These are phyloP conservation scores for Malassezia sp. DNA, from an alignment of 1,284 basidiomycete genomes.

Conservation along the genomic window DNA sequence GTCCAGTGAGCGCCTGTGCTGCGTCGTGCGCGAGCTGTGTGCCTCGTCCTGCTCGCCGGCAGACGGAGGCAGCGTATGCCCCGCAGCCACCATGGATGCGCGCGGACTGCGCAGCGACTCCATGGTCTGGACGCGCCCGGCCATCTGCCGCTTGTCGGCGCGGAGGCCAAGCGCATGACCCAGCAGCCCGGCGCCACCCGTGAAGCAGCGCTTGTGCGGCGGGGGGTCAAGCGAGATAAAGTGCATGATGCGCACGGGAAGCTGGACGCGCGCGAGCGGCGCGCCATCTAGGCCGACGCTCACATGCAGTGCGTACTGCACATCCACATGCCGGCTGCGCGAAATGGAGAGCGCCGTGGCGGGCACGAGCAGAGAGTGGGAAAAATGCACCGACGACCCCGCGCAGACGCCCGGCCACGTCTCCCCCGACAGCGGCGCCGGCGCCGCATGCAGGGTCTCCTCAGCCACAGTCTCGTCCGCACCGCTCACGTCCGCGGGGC, in stretches of 20 bases:
- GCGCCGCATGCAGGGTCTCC: constrained; percentile 29
- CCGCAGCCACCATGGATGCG: not conserved
- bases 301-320: constrained; percentile 65
- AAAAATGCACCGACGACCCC: constrained; percentile 28
- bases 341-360: constrained; percentile 62
- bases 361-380: constrained; percentile 47
- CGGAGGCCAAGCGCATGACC: constrained; percentile 4
- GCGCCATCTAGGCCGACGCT: constrained; percentile 58
- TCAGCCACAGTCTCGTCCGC: constrained; percentile 21
- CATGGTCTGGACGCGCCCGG: constrained; percentile 32
- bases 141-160: constrained; percentile 17
- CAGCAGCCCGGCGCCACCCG: not conserved
- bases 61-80: constrained; percentile 1
- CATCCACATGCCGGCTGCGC: constrained; percentile 66
- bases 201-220: constrained; percentile 44
- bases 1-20: constrained; percentile 45
- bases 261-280: constrained; percentile 48
- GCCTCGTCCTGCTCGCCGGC: not conserved
- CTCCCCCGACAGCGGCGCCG: not conserved
- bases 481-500: constrained; percentile 16
- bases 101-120: constrained; percentile 35
- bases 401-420: constrained; percentile 44
- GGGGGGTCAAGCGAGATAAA: constrained; percentile 70
- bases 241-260: constrained; percentile 65
- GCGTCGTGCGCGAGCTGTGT: constrained; percentile 8